Conservation (phyloP, 2,329 filamentous ascomycete species). For the Sarocladium strictum region DNA sequence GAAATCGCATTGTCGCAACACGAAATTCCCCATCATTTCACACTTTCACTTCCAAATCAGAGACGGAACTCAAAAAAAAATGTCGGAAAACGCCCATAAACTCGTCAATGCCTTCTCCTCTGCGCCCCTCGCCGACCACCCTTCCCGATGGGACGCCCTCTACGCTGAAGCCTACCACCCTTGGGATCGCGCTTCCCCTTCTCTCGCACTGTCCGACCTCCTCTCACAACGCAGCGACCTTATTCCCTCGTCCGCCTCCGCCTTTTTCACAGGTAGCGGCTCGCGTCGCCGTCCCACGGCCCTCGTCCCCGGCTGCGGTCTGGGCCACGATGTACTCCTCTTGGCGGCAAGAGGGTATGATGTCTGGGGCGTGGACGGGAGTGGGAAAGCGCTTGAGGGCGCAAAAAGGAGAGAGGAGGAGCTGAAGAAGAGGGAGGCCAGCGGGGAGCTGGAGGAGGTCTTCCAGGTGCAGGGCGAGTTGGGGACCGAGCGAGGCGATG, state of each 20-base stretch:
- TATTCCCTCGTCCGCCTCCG: slow-evolving; percentile 29
- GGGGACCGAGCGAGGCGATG: slow-evolving; percentile 38
- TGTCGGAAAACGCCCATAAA: slow-evolving; percentile 5
- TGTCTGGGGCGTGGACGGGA: slow-evolving; percentile 67
- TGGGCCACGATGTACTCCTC: slow-evolving; percentile 74
- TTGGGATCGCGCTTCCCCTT: slow-evolving; percentile 52
- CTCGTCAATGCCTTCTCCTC: slow-evolving; percentile 26
- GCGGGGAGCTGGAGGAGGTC: slow-evolving; percentile 25
- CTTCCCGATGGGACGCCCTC: slow-evolving; percentile 38
- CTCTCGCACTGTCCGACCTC: slow-evolving; percentile 47
- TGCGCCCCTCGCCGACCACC: slow-evolving; percentile 28
- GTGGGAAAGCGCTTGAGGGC: slow-evolving; percentile 37
- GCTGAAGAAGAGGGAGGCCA: slow-evolving; percentile 31
- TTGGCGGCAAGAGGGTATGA: slow-evolving; percentile 72
- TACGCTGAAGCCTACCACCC: slow-evolving; percentile 41
- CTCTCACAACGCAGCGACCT: slow-evolving; percentile 39
- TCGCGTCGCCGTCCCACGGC: slow-evolving; percentile 33
- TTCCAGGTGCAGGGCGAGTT: slow-evolving; percentile 23
- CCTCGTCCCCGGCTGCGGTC: slow-evolving; percentile 76
- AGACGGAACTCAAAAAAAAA: slow-evolving; percentile 9
- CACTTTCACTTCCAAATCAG: no score
- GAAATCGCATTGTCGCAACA: not conserved
- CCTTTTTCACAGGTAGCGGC: slow-evolving; percentile 16
- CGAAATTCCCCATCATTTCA: not conserved
- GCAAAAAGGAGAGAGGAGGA: slow-evolving; percentile 38